A percentile compares a stretch with the other conserved stretches of the same genome.
Evolutionary conservation across 305 asterid species (phyloP).

Genomic region (Andrographis paniculata): DNA sequence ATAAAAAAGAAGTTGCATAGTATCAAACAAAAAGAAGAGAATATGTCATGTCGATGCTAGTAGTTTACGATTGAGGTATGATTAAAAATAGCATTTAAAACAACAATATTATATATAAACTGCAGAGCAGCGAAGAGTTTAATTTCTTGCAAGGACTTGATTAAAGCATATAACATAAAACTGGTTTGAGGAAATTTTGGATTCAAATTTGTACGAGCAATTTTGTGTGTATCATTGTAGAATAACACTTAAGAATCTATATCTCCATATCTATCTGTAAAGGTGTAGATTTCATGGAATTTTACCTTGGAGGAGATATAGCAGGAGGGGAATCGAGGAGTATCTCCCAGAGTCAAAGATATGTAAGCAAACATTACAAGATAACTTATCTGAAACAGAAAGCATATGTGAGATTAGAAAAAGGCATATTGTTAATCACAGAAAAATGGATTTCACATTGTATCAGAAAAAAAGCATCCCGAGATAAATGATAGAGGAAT

Average conservation of each 20-base stretch:
- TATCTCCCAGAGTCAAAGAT: slow-evolving; percentile 95
- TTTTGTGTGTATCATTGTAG: too few relatives aligned
- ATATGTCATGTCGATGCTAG: slow-evolving; percentile 3
- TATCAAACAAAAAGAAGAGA: slow-evolving; percentile 15
- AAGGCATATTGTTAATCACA: too few relatives aligned
- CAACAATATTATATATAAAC: background rate
- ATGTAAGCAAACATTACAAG: slow-evolving; percentile 99
- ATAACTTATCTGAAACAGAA: slow-evolving; percentile 85
- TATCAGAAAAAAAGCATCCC: too few relatives aligned
- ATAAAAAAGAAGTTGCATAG: slow-evolving; percentile 19
- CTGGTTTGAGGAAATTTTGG: background rate
- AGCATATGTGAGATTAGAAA: background rate
- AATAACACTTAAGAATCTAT: too few relatives aligned
- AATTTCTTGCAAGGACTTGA: slow-evolving; percentile 2
- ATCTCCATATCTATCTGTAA: too few relatives aligned
- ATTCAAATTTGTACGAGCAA: background rate
- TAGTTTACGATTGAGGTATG: background rate
- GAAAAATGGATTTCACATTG: too few relatives aligned
- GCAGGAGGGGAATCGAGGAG: slow-evolving; percentile 70
- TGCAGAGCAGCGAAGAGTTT: slow-evolving; percentile 2
- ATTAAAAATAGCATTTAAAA: slow-evolving; percentile 6
- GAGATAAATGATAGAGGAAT: too few relatives aligned
- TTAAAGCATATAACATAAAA: background rate
- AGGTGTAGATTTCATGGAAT: too few relatives aligned
- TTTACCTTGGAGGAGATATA: slow-evolving; percentile 94